A percentile compares a stretch with the other conserved stretches of the same genome.
These are phyloP conservation scores for Spergularia bocconei DNA, from an alignment of 148 eudicot genomes.

Conservation along the genomic window DNA sequence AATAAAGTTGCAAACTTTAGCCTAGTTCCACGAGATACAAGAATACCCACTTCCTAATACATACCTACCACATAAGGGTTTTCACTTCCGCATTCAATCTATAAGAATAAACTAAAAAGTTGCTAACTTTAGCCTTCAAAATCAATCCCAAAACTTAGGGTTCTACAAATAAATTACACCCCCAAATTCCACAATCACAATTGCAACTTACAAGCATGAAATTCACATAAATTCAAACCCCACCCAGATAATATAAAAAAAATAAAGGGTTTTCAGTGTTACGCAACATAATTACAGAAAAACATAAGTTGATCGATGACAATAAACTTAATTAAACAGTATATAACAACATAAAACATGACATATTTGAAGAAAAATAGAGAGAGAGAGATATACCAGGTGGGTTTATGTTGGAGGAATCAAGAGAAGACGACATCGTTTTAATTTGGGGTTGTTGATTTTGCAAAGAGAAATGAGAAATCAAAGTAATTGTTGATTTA, in stretches of 20 bases:
- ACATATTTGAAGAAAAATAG: not conserved
- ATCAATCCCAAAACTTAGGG: not conserved
- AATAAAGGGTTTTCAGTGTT: not conserved
- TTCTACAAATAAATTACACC: no score
- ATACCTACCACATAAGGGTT: not conserved
- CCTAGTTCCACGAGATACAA: not conserved
- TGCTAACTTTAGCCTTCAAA: not conserved
- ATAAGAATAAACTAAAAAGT: not conserved
- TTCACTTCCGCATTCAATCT: not conserved
- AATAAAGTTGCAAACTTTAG: not conserved
- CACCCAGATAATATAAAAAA: no score
- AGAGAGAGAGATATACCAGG: not conserved
- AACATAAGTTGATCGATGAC: not conserved
- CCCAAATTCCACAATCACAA: no score
- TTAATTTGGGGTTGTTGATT: not conserved
- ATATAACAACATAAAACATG: not conserved
- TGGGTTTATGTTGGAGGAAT: not conserved
- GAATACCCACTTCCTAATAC: slow-evolving; percentile 5
- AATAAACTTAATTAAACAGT: not conserved
- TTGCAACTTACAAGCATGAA: no score
- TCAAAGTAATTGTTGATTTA: not conserved
- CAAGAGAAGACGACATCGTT: slow-evolving; percentile 18
- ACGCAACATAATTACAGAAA: not conserved
- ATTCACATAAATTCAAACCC: no score
- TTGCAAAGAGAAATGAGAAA: not conserved